phyloP scores from a whole-genome alignment of 306 rosid genomes.

The Malus asiatica region DNA sequence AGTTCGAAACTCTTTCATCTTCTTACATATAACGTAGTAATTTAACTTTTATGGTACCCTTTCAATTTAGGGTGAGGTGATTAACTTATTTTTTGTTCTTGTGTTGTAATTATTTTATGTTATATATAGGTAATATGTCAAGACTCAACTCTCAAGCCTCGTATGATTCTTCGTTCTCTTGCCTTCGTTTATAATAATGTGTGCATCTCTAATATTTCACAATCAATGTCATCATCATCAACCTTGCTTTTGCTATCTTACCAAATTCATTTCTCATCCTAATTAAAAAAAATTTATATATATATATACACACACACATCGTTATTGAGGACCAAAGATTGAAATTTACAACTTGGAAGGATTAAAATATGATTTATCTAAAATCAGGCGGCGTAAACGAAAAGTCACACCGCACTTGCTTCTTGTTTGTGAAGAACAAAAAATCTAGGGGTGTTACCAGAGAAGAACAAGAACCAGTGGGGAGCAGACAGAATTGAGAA shows the following conservation, averaged over 20 bases:
- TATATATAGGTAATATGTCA: no score
- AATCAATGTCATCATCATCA: background rate
- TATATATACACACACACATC: no score
- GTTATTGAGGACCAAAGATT: background rate
- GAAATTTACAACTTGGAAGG: background rate
- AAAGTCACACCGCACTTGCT: background rate
- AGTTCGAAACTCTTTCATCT: no score
- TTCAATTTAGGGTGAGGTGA: no score
- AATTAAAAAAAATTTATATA: no score
- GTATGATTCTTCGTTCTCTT: no score
- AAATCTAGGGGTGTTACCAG: no score
- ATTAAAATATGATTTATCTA: background rate
- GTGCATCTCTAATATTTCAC: slow-evolving; percentile 27
- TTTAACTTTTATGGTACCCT: no score
- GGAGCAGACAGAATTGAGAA: background rate
- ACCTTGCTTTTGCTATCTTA: background rate
- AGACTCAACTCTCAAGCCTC: no score
- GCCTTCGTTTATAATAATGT: background rate
- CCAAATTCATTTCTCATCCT: background rate
- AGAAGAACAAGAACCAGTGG: background rate
- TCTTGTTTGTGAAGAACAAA: background rate
- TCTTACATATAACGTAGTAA: no score
- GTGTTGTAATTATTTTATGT: no score
- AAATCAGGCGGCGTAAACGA: background rate
- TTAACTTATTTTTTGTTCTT: no score